Conservation (phyloP, 257 asterid species). For the Penstemon newberryi region DNA sequence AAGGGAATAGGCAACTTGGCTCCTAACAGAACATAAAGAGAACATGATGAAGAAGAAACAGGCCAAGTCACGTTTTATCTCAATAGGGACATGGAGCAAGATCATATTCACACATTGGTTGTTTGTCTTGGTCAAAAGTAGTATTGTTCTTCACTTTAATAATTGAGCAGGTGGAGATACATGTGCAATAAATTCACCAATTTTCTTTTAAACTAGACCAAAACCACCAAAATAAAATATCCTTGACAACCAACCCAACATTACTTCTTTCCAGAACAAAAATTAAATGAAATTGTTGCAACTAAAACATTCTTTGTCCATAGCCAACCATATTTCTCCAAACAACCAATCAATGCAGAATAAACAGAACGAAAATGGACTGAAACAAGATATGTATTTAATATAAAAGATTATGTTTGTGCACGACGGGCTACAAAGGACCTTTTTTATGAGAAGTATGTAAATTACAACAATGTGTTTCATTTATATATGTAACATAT, state of each 20-base stretch:
- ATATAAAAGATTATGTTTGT: too few relatives aligned
- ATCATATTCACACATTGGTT: slow-evolving; percentile 14
- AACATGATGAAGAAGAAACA: background rate
- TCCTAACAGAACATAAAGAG: background rate
- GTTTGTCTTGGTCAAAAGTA: background rate
- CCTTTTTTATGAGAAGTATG: background rate
- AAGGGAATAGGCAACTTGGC: background rate
- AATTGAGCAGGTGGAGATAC: slow-evolving; percentile 25
- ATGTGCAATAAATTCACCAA: slow-evolving; percentile 36
- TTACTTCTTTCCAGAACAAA: background rate
- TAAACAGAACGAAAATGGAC: too few relatives aligned
- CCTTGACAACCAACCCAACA: background rate
- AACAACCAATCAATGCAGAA: too few relatives aligned
- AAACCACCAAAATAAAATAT: background rate
- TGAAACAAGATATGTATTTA: too few relatives aligned
- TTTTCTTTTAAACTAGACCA: background rate
- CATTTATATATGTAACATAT: slow-evolving; percentile 4
- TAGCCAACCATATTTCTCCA: too few relatives aligned
- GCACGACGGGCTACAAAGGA: background rate
- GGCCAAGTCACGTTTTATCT: slow-evolving; percentile 10
- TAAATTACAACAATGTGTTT: slow-evolving; percentile 19
- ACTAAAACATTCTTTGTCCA: too few relatives aligned
- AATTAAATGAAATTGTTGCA: background rate
- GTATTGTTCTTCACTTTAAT: background rate
- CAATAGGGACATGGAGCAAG: slow-evolving; percentile 21